Percentiles rank a stretch among this genome's conserved stretches.
phyloP scores from a whole-genome alignment of 2,329 filamentous ascomycete species.

The Ascosphaera aggregata region DNA sequence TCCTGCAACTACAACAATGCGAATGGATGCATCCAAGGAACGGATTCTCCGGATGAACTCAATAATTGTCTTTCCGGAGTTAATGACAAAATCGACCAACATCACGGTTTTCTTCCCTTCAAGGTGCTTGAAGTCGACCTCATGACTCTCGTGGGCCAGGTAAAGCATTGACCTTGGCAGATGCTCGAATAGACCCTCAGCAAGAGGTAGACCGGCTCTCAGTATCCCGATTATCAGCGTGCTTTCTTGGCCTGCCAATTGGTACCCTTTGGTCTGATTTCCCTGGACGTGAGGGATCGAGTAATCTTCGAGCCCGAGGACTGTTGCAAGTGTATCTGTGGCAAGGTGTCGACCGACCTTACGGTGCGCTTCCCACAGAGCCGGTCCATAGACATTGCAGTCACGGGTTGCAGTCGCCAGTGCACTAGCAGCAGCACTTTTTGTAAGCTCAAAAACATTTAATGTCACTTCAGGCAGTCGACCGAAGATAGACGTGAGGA shows the following conservation, averaged over 20 bases:
- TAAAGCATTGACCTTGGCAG: constrained; percentile 30
- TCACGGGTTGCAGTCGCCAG: constrained; percentile 32
- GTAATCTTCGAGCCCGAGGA: constrained; percentile 27
- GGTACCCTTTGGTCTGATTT: constrained; percentile 20
- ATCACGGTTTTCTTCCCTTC: constrained; percentile 19
- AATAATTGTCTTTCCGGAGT: constrained; percentile 28
- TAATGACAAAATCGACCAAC: constrained; percentile 38
- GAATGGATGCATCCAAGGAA: constrained; percentile 14
- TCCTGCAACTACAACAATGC: constrained; percentile 31
- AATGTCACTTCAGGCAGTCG: constrained; percentile 4
- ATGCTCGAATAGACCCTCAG: constrained; percentile 29
- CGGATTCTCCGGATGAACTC: constrained; percentile 28
- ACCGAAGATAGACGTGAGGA: constrained; percentile 9
- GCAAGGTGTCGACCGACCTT: constrained; percentile 31
- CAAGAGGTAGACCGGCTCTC: constrained; percentile 40
- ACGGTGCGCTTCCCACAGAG: constrained; percentile 26
- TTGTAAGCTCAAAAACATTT: constrained; percentile 22
- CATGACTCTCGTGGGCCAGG: constrained; percentile 18
- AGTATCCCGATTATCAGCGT: constrained; percentile 37
- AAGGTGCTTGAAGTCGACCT: constrained; percentile 24
- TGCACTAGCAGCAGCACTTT: constrained; percentile 23
- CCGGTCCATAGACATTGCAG: constrained; percentile 21
- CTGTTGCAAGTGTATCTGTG: constrained; percentile 19
- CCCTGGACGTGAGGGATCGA: constrained; percentile 30
- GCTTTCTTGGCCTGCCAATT: constrained; percentile 22